Conservation (phyloP, 2,329 filamentous ascomycete genomes). For the Didymella exigua region DNA sequence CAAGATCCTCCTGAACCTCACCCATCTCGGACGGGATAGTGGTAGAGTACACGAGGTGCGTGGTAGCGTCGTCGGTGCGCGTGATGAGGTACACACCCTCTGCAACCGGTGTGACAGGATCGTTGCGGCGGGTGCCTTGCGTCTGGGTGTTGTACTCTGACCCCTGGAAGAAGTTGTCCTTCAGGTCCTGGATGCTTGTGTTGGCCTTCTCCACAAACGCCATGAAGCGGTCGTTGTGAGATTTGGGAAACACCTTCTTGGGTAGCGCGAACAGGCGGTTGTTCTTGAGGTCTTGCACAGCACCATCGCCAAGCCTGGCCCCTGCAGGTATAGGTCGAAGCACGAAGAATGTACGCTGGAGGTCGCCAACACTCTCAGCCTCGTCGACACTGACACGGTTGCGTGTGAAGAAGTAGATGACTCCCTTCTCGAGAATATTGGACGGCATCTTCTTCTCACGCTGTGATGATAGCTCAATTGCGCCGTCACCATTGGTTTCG, state of each 20-base stretch:
- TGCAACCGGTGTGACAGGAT: slow-evolving; percentile 75
- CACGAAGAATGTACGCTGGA: slow-evolving; percentile 79
- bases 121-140: slow-evolving; percentile 68
- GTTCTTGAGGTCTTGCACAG: slow-evolving; percentile 63
- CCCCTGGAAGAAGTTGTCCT: slow-evolving; percentile 70
- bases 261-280: slow-evolving; percentile 78
- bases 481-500: slow-evolving; percentile 31
- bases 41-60: slow-evolving; percentile 79
- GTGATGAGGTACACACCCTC: slow-evolving; percentile 87
- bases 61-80: slow-evolving; percentile 67
- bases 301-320: slow-evolving; percentile 68
- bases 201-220: slow-evolving; percentile 80
- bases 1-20: slow-evolving; percentile 76
- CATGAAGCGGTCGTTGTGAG: slow-evolving; percentile 73
- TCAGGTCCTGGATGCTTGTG: slow-evolving; percentile 70
- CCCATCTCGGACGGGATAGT: slow-evolving; percentile 74
- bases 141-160: slow-evolving; percentile 79
- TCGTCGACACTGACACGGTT: slow-evolving; percentile 75
- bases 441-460: slow-evolving; percentile 60
- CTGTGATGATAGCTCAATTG: slow-evolving; percentile 57
- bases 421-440: slow-evolving; percentile 80
- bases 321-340: slow-evolving; percentile 73
- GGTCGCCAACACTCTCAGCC: slow-evolving; percentile 70
- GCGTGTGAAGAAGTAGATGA: slow-evolving; percentile 90
- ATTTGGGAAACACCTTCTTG: slow-evolving; percentile 80